Evolutionary conservation across 768 basidiomycete genomes (phyloP).

Genomic region (Sistotremastrum niveocremeum): DNA sequence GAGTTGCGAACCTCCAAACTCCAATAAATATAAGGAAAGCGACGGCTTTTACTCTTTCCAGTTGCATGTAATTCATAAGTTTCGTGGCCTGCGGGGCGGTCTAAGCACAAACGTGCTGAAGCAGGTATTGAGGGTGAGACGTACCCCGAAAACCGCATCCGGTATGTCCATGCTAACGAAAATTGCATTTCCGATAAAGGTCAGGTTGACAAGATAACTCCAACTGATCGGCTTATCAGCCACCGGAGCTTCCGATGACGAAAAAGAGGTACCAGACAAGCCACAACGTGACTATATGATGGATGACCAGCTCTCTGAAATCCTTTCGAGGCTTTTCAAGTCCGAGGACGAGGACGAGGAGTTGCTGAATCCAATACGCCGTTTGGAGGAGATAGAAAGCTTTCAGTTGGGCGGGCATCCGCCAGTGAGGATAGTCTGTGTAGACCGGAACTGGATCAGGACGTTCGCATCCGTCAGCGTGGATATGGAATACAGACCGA

Average conservation of each 20-base stretch:
- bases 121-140: constrained; percentile 13
- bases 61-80: constrained; percentile 74
- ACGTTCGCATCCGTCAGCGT: background rate
- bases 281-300: constrained; percentile 93
- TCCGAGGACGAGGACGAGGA: constrained; percentile 67
- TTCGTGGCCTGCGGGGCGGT: constrained; percentile 51
- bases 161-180: constrained; percentile 97
- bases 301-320: constrained; percentile 74
- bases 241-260: background rate
- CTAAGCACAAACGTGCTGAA: background rate
- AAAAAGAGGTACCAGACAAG: constrained; percentile 55
- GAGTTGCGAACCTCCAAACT: constrained; percentile 66
- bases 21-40: constrained; percentile 52
- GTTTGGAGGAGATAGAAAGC: constrained; percentile 88
- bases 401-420: constrained; percentile 77
- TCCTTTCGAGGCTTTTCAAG: constrained; percentile 95
- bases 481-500: constrained; percentile 29
- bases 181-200: constrained; percentile 80
- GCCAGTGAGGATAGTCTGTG: constrained; percentile 78
- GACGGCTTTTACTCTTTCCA: constrained; percentile 45
- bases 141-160: constrained; percentile 73
- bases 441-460: background rate
- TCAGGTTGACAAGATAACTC: constrained; percentile 73
- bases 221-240: constrained; percentile 32
- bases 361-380: constrained; percentile 91